Evolutionary conservation across 1,284 basidiomycete species (phyloP).

Genomic region (Psilocybe mexicana): DNA sequence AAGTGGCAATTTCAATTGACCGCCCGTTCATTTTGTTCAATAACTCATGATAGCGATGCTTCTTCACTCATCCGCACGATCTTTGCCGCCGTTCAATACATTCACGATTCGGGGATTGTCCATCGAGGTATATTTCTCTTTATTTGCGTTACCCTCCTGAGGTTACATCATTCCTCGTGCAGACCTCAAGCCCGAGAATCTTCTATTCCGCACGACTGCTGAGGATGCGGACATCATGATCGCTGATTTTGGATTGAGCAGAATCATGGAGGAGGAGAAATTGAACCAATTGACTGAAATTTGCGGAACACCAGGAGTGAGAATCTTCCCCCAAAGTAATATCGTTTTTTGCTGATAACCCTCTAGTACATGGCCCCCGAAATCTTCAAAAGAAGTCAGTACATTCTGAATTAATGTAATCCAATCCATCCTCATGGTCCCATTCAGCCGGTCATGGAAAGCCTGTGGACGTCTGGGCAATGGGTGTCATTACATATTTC

Average conservation of each 20-base stretch:
- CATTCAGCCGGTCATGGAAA: slow-evolving; percentile 84
- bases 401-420: background rate
- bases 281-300: slow-evolving; percentile 90
- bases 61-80: slow-evolving; percentile 88
- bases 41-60: slow-evolving; percentile 67
- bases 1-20: slow-evolving; percentile 28
- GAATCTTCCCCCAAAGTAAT: slow-evolving; percentile 23
- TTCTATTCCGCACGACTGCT: slow-evolving; percentile 88
- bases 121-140: slow-evolving; percentile 66
- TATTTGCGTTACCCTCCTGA: background rate
- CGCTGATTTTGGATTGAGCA: slow-evolving; percentile 93
- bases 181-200: slow-evolving; percentile 98
- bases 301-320: slow-evolving; percentile 85
- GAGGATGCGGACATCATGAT: slow-evolving; percentile 96
- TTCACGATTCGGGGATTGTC: slow-evolving; percentile 94
- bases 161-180: background rate
- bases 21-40: slow-evolving; percentile 2
- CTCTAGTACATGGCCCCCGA: slow-evolving; percentile 95
- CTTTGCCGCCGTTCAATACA: slow-evolving; percentile 86
- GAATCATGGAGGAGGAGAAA: slow-evolving; percentile 90
- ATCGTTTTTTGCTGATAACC: background rate
- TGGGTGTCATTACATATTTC: slow-evolving; percentile 97
- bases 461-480: slow-evolving; percentile 97
- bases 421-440: slow-evolving; percentile 11
- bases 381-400: slow-evolving; percentile 89